Percentiles rank a stretch among this genome's conserved stretches.
Evolutionary conservation across 2,329 filamentous ascomycete genomes (phyloP).

Genomic region (Colletotrichum lini): DNA sequence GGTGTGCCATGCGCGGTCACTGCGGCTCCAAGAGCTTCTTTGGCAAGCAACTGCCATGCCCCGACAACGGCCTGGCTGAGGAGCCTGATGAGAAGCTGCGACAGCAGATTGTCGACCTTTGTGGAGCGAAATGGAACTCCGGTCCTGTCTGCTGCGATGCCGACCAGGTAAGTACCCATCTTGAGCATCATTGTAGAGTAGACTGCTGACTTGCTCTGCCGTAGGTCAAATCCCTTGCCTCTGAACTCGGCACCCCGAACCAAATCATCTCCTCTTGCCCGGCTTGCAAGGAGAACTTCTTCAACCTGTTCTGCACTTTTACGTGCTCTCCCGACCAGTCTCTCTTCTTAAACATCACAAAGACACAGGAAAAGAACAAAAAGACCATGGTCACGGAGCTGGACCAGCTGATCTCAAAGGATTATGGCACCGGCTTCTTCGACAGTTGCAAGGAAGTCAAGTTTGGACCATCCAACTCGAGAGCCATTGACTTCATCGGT

Average conservation of each 20-base stretch:
- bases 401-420: conserved; percentile 87
- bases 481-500: conserved; percentile 95
- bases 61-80: conserved; percentile 88
- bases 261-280: conserved; percentile 94
- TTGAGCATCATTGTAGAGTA: not conserved
- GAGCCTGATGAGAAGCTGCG: conserved; percentile 80
- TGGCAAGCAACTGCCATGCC: conserved; percentile 89
- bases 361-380: conserved; percentile 73
- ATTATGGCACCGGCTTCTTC: conserved; percentile 91
- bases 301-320: conserved; percentile 97
- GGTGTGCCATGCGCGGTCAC: conserved; percentile 91
- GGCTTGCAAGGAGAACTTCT: conserved; percentile 98
- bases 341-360: conserved; percentile 92
- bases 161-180: conserved; percentile 73
- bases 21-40: conserved; percentile 95
- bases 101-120: conserved; percentile 85
- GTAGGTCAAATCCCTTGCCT: conserved; percentile 83
- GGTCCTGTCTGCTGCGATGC: conserved; percentile 87
- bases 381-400: conserved; percentile 82
- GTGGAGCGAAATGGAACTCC: conserved; percentile 87
- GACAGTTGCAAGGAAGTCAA: conserved; percentile 99
- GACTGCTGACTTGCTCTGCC: not conserved
- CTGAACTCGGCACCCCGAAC: conserved; percentile 88
- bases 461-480: conserved; percentile 93
- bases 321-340: conserved; percentile 98